Base-by-base conservation (phyloP, 169 alveolate genomes). In the Miamiensis avidus region DNA sequence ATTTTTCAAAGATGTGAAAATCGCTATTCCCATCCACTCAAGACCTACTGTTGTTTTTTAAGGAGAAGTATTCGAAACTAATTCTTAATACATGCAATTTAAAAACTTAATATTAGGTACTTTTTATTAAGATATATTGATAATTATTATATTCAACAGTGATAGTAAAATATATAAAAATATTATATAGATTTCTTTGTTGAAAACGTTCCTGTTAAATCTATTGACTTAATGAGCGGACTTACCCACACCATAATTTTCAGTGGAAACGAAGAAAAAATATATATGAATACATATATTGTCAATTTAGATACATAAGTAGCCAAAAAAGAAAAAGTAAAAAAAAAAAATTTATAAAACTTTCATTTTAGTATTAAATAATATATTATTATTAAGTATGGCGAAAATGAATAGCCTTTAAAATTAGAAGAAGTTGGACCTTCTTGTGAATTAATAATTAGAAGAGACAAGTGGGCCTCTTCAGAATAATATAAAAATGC, bases 391-490 rank as follows among this genome's bases (percentile, higher is more conserved):
- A 11, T 49, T 0, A 49, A 27, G 27, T 31, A 31, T 29, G 28
- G 27, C 75, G 64, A 69, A 27, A 33, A 77, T 77, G 73, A 64
- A 25, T 31, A 64, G 1, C 74, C 82, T 16, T 33, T 84, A 31
- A 31, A 77, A 78, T 78, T 94, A 64, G 81, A 82, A 25, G 97
- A 94, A 87, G 87, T 94, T 28, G 97, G 97, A 16, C 97, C 97
- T 81, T 75, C 88, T 65, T 78, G 89, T 31, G 92, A 91, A 78
- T 85, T 94, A 76, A 85, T 86, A 31, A 82, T 91, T 30, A 94
- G 93, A 87, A 90, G 95, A 88, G 81, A 81, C 32, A 30, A 85
- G 28, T 65, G 88, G 34, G 97, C 95, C 31, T 83, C 91, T 65
- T 91, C 83, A 49, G 97, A 92, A 74, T 26, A 76, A 20, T 90